phyloP scores from a whole-genome alignment of 1,139 yeast species.

The Eremothecium sinecaudum region DNA sequence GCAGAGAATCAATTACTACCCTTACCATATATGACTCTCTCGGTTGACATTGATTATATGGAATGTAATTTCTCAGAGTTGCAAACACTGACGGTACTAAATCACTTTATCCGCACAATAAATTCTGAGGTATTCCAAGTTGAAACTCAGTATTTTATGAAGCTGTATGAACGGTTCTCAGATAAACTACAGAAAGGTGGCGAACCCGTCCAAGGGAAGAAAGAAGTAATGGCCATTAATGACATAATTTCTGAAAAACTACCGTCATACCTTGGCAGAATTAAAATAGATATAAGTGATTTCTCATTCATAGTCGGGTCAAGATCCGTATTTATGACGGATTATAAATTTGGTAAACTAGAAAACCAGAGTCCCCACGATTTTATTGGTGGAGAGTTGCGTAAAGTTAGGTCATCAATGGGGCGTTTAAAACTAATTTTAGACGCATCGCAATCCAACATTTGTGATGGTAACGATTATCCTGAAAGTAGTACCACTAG shows the following conservation, averaged over 20 bases:
- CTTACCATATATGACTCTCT: constrained; percentile 10
- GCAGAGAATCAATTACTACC: constrained; percentile 25
- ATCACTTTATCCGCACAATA: constrained; percentile 22
- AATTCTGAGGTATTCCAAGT: constrained; percentile 22
- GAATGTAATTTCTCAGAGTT: constrained; percentile 28
- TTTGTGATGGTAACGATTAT: neutral
- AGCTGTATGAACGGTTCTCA: constrained; percentile 40
- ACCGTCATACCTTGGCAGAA: constrained; percentile 42
- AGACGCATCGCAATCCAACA: constrained; percentile 5
- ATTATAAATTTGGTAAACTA: constrained; percentile 31
- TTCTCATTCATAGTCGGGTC: constrained; percentile 43
- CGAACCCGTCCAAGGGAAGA: neutral
- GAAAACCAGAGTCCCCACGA: constrained; percentile 36
- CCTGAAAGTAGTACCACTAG: neutral
- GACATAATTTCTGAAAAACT: constrained; percentile 34
- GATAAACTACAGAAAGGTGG: constrained; percentile 28
- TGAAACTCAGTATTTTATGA: constrained; percentile 25
- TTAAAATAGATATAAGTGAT: constrained; percentile 31
- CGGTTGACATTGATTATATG: constrained; percentile 17
- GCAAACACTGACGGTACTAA: constrained; percentile 31
- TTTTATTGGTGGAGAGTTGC: constrained; percentile 35
- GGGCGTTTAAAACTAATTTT: constrained; percentile 22
- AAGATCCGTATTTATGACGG: constrained; percentile 50
- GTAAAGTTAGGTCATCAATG: constrained; percentile 30
- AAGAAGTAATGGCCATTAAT: constrained; percentile 8